These are phyloP conservation scores for Toxoplasma gondii DNA, from an alignment of 169 alveolate species.

Conservation along the genomic window DNA sequence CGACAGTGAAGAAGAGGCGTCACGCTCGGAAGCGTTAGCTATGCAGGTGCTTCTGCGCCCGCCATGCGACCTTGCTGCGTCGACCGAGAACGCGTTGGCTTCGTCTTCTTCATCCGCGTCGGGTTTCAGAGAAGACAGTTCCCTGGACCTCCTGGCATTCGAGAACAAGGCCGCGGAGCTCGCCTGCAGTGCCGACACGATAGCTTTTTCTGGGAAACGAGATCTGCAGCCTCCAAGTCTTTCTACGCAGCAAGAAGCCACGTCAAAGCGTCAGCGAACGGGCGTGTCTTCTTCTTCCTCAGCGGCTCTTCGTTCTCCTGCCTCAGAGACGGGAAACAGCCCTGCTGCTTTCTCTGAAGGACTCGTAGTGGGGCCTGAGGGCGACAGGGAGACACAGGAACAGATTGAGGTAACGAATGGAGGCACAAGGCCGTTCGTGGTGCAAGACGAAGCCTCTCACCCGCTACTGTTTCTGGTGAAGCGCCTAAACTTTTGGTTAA, in stretches of 20 bases:
- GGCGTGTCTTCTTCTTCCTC: no score
- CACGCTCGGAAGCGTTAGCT: neutral
- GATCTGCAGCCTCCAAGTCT: neutral
- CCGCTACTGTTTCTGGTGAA: constrained; percentile 50
- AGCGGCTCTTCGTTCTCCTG: no score
- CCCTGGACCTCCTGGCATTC: neutral
- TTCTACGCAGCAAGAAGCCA: no score
- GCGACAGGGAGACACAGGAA: no score
- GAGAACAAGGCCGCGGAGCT: neutral
- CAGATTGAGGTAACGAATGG: no score
- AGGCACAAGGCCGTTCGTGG: neutral
- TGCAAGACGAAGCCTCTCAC: constrained; percentile 7
- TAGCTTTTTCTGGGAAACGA: neutral
- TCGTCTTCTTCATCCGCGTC: neutral
- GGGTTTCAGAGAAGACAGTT: neutral
- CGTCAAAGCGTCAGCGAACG: no score
- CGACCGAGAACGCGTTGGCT: neutral
- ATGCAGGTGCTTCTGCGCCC: constrained; percentile 8
- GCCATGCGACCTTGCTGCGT: neutral
- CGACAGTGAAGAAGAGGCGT: neutral
- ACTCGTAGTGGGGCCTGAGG: no score
- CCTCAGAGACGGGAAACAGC: no score
- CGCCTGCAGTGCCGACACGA: neutral
- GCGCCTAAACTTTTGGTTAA: constrained; percentile 55
- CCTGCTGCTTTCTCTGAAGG: no score